These are phyloP conservation scores for Tilletia caries DNA, from an alignment of 1,284 basidiomycete species.

Conservation along the genomic window DNA sequence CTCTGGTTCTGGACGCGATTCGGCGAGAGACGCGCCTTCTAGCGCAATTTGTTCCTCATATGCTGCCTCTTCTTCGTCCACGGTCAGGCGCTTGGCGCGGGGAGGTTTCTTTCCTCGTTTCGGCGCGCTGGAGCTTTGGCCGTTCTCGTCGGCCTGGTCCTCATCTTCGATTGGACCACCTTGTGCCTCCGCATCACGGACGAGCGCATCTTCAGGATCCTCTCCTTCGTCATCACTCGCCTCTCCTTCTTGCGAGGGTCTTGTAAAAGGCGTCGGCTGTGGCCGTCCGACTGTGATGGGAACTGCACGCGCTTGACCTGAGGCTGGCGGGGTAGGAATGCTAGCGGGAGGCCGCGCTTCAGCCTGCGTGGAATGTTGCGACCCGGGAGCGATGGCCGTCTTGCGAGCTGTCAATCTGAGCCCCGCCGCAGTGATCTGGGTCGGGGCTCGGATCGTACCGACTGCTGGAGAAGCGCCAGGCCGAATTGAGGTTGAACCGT, in stretches of 20 bases:
- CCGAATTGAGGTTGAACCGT: too few species aligned
- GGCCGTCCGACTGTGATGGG: too few species aligned
- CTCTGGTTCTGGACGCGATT: neutral
- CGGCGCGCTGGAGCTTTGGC: neutral
- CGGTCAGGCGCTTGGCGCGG: neutral
- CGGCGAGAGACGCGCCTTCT: neutral
- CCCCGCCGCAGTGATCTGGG: too few species aligned
- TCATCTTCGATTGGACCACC: neutral
- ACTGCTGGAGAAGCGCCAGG: too few species aligned
- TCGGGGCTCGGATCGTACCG: too few species aligned
- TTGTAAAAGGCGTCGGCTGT: too few species aligned
- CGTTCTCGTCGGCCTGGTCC: neutral
- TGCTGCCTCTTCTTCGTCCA: constrained; percentile 12
- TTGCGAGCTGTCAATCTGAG: too few species aligned
- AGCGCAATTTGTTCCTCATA: constrained; percentile 1
- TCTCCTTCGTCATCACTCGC: neutral
- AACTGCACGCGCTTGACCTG: too few species aligned
- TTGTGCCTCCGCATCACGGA: neutral
- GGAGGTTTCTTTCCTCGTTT: neutral
- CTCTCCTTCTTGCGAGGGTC: neutral
- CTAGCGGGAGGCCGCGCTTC: too few species aligned
- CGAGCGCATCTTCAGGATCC: neutral
- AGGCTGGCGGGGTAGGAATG: too few species aligned
- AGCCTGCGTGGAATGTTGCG: too few species aligned
- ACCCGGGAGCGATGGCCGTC: too few species aligned